Conservation (phyloP, 768 basidiomycete genomes). For the Russula sp. region DNA sequence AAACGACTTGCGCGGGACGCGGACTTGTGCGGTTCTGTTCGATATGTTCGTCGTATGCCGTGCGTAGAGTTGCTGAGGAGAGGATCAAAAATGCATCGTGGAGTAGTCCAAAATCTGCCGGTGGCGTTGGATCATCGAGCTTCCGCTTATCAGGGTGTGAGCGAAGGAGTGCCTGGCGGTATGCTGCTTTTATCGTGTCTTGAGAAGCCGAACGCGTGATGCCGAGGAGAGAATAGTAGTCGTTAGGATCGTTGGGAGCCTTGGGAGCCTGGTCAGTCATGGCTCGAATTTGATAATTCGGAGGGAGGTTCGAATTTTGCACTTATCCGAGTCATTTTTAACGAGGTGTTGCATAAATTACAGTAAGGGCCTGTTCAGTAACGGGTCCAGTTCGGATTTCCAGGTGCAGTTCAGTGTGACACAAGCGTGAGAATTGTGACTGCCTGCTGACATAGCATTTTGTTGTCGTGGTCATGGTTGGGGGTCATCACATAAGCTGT, state of each 20-base stretch:
- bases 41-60: constrained; percentile 42
- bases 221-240: constrained; percentile 59
- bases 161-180: constrained; percentile 58
- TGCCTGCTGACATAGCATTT: too few species aligned
- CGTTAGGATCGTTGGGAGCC: constrained; percentile 17
- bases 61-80: constrained; percentile 43
- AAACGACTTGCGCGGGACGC: constrained; percentile 72
- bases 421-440: too few species aligned
- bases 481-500: too few species aligned
- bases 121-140: neutral
- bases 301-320: too few species aligned
- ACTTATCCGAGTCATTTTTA: too few species aligned
- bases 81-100: constrained; percentile 66
- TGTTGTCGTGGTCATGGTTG: too few species aligned
- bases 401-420: too few species aligned
- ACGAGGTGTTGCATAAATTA: too few species aligned
- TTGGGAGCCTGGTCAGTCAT: neutral
- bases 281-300: too few species aligned
- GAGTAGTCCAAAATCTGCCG: constrained; percentile 43
- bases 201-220: constrained; percentile 44
- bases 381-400: too few species aligned
- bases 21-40: constrained; percentile 33
- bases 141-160: constrained; percentile 58
- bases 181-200: constrained; percentile 60
- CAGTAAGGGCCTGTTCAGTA: too few species aligned